phyloP scores from a whole-genome alignment of 208 protist species.

The Acanthamoeba triangularis region DNA sequence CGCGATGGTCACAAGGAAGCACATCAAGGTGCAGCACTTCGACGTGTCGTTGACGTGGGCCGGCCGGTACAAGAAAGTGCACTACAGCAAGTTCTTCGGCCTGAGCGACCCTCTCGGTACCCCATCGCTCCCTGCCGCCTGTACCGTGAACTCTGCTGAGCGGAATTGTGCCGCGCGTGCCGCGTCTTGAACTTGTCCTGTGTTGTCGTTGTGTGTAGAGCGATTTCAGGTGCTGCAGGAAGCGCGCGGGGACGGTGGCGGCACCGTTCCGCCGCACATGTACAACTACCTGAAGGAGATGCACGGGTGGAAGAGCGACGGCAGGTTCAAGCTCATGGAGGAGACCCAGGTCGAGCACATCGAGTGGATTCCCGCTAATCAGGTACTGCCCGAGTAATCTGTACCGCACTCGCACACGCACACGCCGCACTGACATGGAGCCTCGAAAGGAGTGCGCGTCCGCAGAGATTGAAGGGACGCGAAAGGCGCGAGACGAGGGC shows the following conservation, averaged over 20 bases:
- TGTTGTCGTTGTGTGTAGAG: neutral
- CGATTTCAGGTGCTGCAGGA: constrained; percentile 6
- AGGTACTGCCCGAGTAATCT: neutral
- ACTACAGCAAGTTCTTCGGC: constrained; percentile 42
- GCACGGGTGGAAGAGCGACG: constrained; percentile 4
- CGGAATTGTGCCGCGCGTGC: neutral
- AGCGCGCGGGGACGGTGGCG: constrained; percentile 10
- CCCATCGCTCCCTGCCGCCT: neutral
- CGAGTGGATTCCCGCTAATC: constrained; percentile 2
- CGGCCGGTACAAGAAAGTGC: constrained; percentile 43
- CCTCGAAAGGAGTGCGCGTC: neutral
- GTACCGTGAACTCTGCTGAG: neutral
- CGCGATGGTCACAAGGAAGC: constrained; percentile 5
- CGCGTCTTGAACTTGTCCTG: too few species aligned
- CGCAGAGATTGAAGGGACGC: neutral
- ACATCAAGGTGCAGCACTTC: constrained; percentile 37
- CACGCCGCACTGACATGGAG: neutral
- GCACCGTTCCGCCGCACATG: constrained; percentile 21
- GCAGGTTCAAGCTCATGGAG: constrained; percentile 1
- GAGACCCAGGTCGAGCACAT: neutral
- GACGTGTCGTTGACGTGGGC: constrained; percentile 27
- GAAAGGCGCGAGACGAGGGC: neutral
- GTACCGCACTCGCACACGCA: neutral
- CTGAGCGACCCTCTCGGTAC: constrained; percentile 8
- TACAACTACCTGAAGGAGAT: constrained; percentile 30